Conservation (phyloP, 2,329 filamentous ascomycete species). For the Beauveria varroae region DNA sequence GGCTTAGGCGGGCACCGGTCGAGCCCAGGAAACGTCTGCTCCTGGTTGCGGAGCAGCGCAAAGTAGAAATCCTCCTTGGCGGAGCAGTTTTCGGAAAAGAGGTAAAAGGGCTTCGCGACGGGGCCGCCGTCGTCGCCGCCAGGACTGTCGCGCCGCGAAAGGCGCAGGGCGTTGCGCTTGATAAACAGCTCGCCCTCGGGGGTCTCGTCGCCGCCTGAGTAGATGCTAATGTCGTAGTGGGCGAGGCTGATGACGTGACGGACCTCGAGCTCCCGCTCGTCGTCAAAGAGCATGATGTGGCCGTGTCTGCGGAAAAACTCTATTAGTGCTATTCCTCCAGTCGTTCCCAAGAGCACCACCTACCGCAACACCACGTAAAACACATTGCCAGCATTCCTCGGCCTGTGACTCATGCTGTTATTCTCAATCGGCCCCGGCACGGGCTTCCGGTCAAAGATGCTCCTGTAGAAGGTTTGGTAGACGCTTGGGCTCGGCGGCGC, state of each 20-base stretch:
- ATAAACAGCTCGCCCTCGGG: conserved; percentile 93
- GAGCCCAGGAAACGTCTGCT: conserved; percentile 50
- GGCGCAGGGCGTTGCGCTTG: conserved; percentile 82
- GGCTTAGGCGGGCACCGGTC: conserved; percentile 56
- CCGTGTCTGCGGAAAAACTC: conserved; percentile 58
- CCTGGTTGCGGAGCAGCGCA: conserved; percentile 77
- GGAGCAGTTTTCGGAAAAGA: conserved; percentile 92
- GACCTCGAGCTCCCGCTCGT: conserved; percentile 90
- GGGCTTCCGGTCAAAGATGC: conserved; percentile 79
- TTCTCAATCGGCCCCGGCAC: conserved; percentile 38
- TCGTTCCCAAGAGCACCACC: too few species aligned
- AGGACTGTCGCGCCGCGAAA: conserved; percentile 56
- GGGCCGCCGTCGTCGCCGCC: conserved; percentile 46
- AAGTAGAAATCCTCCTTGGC: conserved; percentile 99
- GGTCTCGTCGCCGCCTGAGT: conserved; percentile 68
- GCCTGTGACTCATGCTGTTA: conserved; percentile 42
- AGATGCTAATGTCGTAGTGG: conserved; percentile 78
- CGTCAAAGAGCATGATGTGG: conserved; percentile 95
- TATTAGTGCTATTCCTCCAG: neutral
- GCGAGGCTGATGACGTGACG: conserved; percentile 91
- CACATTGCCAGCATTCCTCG: conserved; percentile 70
- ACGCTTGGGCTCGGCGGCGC: conserved; percentile 82
- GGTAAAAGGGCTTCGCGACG: conserved; percentile 74
- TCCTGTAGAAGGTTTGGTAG: conserved; percentile 97
- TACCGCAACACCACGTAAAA: conserved; percentile 89